phyloP scores from a whole-genome alignment of 805 yeast genomes.

The Cyberlindnera petersonii region DNA sequence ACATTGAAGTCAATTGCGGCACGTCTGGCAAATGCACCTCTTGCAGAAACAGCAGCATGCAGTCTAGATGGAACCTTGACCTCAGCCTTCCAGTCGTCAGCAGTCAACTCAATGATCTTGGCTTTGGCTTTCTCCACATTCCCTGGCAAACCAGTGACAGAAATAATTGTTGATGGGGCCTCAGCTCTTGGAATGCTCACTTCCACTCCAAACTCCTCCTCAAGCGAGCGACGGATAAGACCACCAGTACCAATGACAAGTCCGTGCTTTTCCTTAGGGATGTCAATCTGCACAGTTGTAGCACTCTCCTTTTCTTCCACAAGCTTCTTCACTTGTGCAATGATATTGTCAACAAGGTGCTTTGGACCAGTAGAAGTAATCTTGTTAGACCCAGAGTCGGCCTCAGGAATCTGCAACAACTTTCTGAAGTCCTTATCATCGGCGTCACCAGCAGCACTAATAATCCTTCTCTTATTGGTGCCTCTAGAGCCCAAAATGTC shows the following conservation, averaged over 20 bases:
- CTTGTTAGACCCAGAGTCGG: conserved; percentile 50
- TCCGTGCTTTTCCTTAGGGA: conserved; percentile 73
- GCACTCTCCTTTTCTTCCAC: conserved; percentile 63
- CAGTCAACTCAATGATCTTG: conserved; percentile 56
- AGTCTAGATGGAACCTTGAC: conserved; percentile 53
- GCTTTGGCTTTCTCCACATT: conserved; percentile 59
- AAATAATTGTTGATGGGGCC: conserved; percentile 47
- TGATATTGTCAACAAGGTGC: conserved; percentile 62
- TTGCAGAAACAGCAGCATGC: conserved; percentile 61
- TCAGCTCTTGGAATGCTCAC: conserved; percentile 63
- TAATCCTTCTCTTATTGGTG: conserved; percentile 65
- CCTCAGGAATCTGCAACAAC: conserved; percentile 66
- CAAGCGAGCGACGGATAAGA: conserved; percentile 62
- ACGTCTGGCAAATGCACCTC: conserved; percentile 58
- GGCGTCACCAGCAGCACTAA: conserved; percentile 71
- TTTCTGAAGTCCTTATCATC: conserved; percentile 49
- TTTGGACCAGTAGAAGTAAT: conserved; percentile 74
- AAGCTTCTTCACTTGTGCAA: conserved; percentile 56
- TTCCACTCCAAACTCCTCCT: conserved; percentile 60
- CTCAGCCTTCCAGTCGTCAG: conserved; percentile 49
- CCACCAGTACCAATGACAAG: conserved; percentile 82
- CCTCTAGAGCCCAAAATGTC: conserved; percentile 29
- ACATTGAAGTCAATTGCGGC: conserved; percentile 51
- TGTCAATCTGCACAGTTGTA: conserved; percentile 45
- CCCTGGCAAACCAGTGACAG: conserved; percentile 63